Evolutionary conservation across 2,329 filamentous ascomycete genomes (phyloP), one percentile per base, ranked within the genome.

Genomic region (Metarhizium robertsii): DNA sequence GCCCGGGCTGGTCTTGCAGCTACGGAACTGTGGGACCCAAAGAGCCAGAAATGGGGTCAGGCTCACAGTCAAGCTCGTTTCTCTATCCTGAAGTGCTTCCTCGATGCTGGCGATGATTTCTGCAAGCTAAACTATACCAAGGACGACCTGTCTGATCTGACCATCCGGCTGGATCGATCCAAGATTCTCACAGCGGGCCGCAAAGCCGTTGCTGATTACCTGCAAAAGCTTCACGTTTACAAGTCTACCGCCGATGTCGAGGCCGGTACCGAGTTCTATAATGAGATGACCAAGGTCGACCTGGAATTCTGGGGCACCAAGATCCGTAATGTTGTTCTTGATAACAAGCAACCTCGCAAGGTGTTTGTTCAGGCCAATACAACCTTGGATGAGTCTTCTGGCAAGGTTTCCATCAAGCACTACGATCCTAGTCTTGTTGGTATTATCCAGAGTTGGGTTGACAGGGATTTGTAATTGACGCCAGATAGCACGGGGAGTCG

Each of bases 281-380:
- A 86, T 58, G 80, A 86, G 34, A 92, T 96, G 79, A 95, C 92
- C 7, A 76, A 80, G 29, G 92, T 96, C 25, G 88, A 88, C 57
- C 73, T 84, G 53, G 86, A 89, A 43, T 96, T 89, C 75, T 96
- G 90, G 81, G 90, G 87, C 55, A 84, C 81, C 60, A 87, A 86
- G 72, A 83, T 96, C 30, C 80, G 92, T 55, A 83, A 87, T 50
- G 80, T 88, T 58, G 88, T 92, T 29, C 71, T 92, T 46, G 77
- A 79, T 63, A 88, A 89, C 71, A 90, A 90, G 74, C 87, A 88
- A 71, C 88, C 88, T n/a, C 76, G 88, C 57, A 92, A 92, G 76
- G 86, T 96, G 48, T 96, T 95, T 74, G 90, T 96, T 54, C 92
- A 96, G 75, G 90, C 90, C 57, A 97, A 95, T 71, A 96, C 92